These are phyloP conservation scores for Neoboletus magnificus DNA, from an alignment of 768 basidiomycete species.

Conservation along the genomic window DNA sequence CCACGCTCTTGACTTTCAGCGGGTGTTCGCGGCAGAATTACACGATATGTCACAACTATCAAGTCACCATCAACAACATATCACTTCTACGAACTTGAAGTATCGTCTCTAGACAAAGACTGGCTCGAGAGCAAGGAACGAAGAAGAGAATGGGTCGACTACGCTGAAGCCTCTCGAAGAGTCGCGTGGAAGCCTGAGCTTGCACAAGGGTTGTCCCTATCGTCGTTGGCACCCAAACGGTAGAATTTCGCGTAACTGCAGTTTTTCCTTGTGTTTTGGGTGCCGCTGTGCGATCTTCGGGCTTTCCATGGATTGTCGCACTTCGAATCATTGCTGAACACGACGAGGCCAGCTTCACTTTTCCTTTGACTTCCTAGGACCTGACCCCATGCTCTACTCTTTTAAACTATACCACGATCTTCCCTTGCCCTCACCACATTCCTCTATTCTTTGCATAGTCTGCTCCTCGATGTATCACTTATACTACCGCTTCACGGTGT, in stretches of 20 bases:
- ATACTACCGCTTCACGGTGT: slow-evolving; percentile 15
- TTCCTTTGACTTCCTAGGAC: slow-evolving; percentile 22
- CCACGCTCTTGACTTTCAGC: slow-evolving; percentile 46
- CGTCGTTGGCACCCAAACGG: slow-evolving; percentile 61
- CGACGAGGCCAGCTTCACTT: slow-evolving; percentile 16
- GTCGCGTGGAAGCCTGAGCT: slow-evolving; percentile 86
- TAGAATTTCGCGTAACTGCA: slow-evolving; percentile 26
- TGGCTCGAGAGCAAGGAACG: slow-evolving; percentile 83
- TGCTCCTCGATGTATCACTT: slow-evolving; percentile 30
- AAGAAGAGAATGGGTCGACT: slow-evolving; percentile 85
- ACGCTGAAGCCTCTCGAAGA: slow-evolving; percentile 70
- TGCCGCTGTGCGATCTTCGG: slow-evolving; percentile 13
- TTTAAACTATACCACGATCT: slow-evolving; percentile 29
- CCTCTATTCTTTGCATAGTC: slow-evolving; percentile 29
- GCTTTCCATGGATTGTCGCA: slow-evolving; percentile 7
- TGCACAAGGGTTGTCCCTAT: slow-evolving; percentile 68
- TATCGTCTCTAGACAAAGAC: slow-evolving; percentile 66
- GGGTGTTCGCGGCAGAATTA: slow-evolving; percentile 84
- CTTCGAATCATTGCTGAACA: slow-evolving; percentile 10
- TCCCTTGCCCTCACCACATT: slow-evolving; percentile 12
- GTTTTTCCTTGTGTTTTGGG: slow-evolving; percentile 1
- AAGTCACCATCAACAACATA: slow-evolving; percentile 76
- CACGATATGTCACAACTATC: slow-evolving; percentile 81
- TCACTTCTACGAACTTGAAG: slow-evolving; percentile 90
- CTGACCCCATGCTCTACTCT: slow-evolving; percentile 28